Evolutionary conservation across 768 basidiomycete species (phyloP).

Genomic region (Rhodotorula kratochvilovae): DNA sequence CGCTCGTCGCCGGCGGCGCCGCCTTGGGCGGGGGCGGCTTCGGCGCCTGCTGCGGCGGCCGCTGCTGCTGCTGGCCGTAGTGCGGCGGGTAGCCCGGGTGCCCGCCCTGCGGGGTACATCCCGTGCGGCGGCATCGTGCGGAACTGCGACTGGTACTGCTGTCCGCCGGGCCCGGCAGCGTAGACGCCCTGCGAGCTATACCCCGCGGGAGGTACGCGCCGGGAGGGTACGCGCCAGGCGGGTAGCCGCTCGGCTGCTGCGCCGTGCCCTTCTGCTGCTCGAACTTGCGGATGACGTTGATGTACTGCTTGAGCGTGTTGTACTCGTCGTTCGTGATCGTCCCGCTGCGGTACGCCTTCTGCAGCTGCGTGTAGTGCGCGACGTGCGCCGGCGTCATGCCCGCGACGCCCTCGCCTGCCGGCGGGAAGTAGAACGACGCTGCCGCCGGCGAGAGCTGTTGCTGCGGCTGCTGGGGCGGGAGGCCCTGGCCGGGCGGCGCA

Average conservation of each 20-base stretch:
- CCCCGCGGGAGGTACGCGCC: not conserved
- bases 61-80: not conserved
- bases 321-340: not conserved
- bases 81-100: not conserved
- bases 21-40: conserved; percentile 1
- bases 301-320: conserved; percentile 17
- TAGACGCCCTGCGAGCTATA: conserved; percentile 15
- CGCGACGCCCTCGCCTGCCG: conserved; percentile 3
- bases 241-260: not conserved
- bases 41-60: not conserved
- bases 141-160: not conserved
- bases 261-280: not conserved
- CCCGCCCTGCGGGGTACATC: not conserved
- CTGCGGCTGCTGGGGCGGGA: not conserved
- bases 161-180: not conserved
- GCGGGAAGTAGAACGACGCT: conserved; percentile 6
- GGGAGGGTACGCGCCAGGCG: not conserved
- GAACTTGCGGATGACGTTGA: conserved; percentile 6
- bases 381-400: conserved; percentile 26
- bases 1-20: conserved; percentile 14
- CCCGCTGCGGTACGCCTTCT: conserved; percentile 7
- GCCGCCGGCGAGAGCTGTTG: not conserved
- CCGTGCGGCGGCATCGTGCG: not conserved
- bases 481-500: not conserved
- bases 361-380: conserved; percentile 24